Evolutionary conservation across 1,284 basidiomycete genomes (phyloP).

Genomic region (Cryptococcus wingfieldii): DNA sequence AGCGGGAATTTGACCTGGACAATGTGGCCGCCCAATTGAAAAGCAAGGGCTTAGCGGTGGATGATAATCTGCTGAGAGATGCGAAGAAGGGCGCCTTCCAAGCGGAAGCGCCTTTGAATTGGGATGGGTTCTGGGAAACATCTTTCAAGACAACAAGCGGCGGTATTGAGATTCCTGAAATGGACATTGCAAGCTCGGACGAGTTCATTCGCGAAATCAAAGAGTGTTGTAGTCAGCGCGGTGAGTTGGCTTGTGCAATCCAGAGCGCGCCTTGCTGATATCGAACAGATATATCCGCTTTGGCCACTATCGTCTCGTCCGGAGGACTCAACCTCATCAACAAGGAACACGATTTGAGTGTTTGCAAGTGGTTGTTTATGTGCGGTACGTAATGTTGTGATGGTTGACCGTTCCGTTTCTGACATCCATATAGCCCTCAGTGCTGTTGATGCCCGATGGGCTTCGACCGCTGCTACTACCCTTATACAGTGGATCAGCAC

Average conservation of each 20-base stretch:
- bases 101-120: neutral
- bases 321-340: neutral
- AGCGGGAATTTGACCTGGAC: conserved; percentile 5
- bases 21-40: neutral
- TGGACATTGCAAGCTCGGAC: neutral
- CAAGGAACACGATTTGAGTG: too few species aligned
- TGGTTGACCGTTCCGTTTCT: neutral
- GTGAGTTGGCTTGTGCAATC: neutral
- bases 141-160: neutral
- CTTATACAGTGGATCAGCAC: neutral
- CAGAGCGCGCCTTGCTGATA: neutral
- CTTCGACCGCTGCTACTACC: neutral
- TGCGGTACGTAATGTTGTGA: neutral
- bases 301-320: conserved; percentile 1
- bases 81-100: neutral
- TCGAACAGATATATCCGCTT: neutral
- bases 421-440: neutral
- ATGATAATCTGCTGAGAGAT: conserved; percentile 13
- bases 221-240: too few species aligned
- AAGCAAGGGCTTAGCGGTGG: conserved; percentile 10
- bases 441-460: neutral
- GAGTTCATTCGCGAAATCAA: neutral
- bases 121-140: conserved; percentile 19
- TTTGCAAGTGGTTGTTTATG: neutral
- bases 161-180: neutral